Conservation (phyloP, 495 filamentous ascomycete species). For the Extremus antarcticus region DNA sequence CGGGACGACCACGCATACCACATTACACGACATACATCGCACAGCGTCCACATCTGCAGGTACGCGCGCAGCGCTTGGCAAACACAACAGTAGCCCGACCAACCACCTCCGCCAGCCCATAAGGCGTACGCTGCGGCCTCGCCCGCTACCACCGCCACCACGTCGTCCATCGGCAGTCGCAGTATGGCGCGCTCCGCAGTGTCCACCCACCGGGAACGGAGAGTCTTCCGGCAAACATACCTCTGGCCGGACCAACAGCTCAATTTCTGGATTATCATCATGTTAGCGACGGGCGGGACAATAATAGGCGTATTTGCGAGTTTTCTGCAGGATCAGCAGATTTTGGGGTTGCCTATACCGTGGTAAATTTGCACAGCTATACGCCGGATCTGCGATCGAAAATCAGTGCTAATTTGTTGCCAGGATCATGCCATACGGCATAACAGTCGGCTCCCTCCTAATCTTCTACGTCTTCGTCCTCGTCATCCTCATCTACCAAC, state of each 20-base stretch:
- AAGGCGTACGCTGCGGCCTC: neutral
- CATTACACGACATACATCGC: neutral
- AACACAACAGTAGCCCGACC: neutral
- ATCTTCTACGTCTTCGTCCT: slow-evolving; percentile 33
- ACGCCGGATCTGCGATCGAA: neutral
- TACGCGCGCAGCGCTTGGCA: neutral
- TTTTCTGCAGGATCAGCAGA: slow-evolving; percentile 71
- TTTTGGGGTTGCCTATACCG: slow-evolving; percentile 58
- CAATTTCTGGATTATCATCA: slow-evolving; percentile 84
- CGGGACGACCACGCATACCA: neutral
- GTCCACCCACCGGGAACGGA: neutral
- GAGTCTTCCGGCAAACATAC: slow-evolving; percentile 52
- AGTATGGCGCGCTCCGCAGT: slow-evolving; percentile 18
- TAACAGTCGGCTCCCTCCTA: slow-evolving; percentile 38
- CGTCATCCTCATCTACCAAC: slow-evolving; percentile 40
- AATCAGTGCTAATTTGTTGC: neutral
- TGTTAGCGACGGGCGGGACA: slow-evolving; percentile 64
- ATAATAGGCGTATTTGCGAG: slow-evolving; percentile 79
- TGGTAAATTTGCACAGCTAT: slow-evolving; percentile 54
- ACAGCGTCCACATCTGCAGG: neutral
- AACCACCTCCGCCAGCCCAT: neutral
- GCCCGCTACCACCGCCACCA: neutral
- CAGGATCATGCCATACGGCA: slow-evolving; percentile 93
- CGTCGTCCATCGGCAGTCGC: neutral
- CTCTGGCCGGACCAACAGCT: slow-evolving; percentile 91